phyloP scores from a whole-genome alignment of 2,329 filamentous ascomycete species.

The Tolypocladium guangdongense region DNA sequence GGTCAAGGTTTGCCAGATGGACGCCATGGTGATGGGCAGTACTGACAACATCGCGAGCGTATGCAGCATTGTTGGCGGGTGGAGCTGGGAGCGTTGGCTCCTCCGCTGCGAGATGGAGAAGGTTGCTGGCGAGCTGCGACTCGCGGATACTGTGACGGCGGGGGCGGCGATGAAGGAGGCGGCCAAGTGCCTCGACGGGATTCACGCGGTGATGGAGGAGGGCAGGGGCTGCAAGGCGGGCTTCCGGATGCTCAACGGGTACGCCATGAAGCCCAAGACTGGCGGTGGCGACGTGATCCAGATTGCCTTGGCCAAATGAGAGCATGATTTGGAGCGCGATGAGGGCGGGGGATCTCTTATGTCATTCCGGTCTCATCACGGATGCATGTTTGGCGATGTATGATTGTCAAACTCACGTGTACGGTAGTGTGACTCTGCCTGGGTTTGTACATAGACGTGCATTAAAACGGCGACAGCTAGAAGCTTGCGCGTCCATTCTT shows the following conservation, averaged over 20 bases:
- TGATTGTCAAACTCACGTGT: background rate
- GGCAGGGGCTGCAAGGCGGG: constrained; percentile 47
- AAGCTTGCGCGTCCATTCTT: background rate
- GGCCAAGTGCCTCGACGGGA: constrained; percentile 47
- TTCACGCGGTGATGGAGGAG: constrained; percentile 53
- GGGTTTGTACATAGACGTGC: background rate
- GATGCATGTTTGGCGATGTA: no score
- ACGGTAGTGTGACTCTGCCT: background rate
- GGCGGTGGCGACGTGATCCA: constrained; percentile 25
- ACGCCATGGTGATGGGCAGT: constrained; percentile 54
- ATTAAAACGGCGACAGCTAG: background rate
- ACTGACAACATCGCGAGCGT: constrained; percentile 63
- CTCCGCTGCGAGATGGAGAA: constrained; percentile 78
- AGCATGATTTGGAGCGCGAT: constrained; percentile 1
- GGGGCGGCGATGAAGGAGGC: constrained; percentile 43
- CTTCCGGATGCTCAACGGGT: constrained; percentile 52
- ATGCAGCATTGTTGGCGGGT: constrained; percentile 72
- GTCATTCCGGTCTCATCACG: constrained; percentile 1
- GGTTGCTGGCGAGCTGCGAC: constrained; percentile 52
- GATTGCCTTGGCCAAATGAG: constrained; percentile 19
- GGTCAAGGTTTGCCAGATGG: constrained; percentile 38
- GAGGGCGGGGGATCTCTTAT: constrained; percentile 11
- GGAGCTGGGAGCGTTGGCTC: constrained; percentile 96
- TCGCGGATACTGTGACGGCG: constrained; percentile 40
- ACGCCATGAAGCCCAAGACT: constrained; percentile 47